A percentile compares a stretch with the other conserved stretches of the same genome.
phyloP scores from a whole-genome alignment of 2,329 filamentous ascomycete genomes.

The Colletotrichum sidae region DNA sequence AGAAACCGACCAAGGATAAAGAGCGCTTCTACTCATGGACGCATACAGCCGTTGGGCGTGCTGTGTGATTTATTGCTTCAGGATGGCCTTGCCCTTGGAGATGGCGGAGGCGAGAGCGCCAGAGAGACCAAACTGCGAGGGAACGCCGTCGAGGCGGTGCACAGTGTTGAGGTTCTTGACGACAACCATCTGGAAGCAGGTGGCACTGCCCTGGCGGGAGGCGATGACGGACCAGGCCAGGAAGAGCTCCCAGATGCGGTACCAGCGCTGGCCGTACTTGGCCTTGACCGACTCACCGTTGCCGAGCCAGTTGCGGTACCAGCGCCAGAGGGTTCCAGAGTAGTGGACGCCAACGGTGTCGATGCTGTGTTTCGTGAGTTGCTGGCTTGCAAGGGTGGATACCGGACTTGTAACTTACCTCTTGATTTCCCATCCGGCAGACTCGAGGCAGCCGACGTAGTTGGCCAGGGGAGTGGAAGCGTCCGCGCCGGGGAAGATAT shows the following conservation, averaged over 20 bases:
- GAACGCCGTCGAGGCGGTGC: conserved; percentile 82
- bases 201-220: conserved; percentile 85
- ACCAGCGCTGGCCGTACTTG: conserved; percentile 97
- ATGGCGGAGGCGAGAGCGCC: conserved; percentile 64
- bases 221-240: conserved; percentile 86
- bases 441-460: conserved; percentile 87
- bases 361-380: conserved; percentile 54
- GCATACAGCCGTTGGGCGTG: not conserved
- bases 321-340: conserved; percentile 94
- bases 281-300: conserved; percentile 92
- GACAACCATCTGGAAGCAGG: conserved; percentile 87
- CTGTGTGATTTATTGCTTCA: conserved; percentile 9
- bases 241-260: conserved; percentile 95
- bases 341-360: conserved; percentile 98
- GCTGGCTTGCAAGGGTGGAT: not conserved
- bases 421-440: conserved; percentile 89
- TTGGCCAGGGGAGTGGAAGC: conserved; percentile 93
- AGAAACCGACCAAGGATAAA: not conserved
- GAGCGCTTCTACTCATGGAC: not conserved
- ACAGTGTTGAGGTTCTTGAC: conserved; percentile 93
- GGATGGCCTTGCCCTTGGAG: conserved; percentile 41
- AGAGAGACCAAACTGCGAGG: conserved; percentile 74
- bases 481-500: conserved; percentile 96
- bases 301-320: conserved; percentile 98
- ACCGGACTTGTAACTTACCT: conserved; percentile 42